Evolutionary conservation across 2,329 filamentous ascomycete genomes (phyloP).

Genomic region (Lasiodiplodia hormozganensis): DNA sequence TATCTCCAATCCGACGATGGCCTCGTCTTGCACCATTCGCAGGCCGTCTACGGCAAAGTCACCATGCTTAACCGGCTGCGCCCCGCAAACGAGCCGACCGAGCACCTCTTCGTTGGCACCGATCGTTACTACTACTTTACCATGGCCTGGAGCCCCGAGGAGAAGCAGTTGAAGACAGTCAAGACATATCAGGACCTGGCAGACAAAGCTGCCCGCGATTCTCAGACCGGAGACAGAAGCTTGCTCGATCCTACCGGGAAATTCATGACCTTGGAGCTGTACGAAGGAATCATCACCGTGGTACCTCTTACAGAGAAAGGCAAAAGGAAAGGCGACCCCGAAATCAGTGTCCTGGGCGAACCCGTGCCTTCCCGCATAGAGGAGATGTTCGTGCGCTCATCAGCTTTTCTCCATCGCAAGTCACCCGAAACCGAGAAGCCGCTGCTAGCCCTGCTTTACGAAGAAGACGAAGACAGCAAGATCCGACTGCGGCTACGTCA

Average conservation of each 20-base stretch:
- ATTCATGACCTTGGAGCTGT: constrained; percentile 71
- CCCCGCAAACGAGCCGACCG: constrained; percentile 74
- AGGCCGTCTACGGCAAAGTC: constrained; percentile 82
- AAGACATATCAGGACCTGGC: constrained; percentile 66
- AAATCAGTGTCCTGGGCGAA: constrained; percentile 65
- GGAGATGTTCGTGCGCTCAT: constrained; percentile 71
- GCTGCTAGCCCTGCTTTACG: constrained; percentile 69
- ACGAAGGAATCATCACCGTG: constrained; percentile 71
- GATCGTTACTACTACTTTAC: constrained; percentile 92
- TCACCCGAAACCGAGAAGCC: constrained; percentile 57
- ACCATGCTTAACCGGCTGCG: constrained; percentile 82
- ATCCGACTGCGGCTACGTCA: constrained; percentile 63
- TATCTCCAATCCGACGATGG: constrained; percentile 73
- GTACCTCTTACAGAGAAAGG: constrained; percentile 64
- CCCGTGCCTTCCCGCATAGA: constrained; percentile 68
- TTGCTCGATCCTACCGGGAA: constrained; percentile 80
- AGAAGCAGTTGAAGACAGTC: constrained; percentile 61
- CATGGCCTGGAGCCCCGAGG: constrained; percentile 75
- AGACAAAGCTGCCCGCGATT: constrained; percentile 70
- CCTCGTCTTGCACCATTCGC: constrained; percentile 70
- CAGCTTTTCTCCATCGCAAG: constrained; percentile 68
- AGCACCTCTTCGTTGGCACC: constrained; percentile 92
- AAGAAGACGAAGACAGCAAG: constrained; percentile 63
- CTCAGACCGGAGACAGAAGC: constrained; percentile 82
- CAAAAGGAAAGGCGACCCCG: constrained; percentile 58